Evolutionary conservation across 202 grass and related monocot genomes (phyloP), one percentile per base, ranked within the genome.

Genomic region (Elaeis oleifera): DNA sequence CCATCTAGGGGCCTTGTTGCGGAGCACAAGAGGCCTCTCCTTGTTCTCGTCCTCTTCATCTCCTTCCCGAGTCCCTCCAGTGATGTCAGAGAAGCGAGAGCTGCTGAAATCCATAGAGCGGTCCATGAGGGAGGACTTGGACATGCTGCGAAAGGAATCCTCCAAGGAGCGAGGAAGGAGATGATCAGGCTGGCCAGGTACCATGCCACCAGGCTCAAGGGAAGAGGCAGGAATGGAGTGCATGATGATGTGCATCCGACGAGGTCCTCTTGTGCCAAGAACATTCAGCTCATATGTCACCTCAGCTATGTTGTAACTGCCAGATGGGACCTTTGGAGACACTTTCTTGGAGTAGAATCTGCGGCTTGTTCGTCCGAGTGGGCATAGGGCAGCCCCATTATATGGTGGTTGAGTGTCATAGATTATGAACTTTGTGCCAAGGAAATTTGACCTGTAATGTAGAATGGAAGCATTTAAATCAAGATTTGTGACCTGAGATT

Each of bases 1-100:
- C 90, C 90, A 96, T 70, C 87, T 76, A 0, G 90, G 90, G 1
- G 68, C 61, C 51, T 96, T 91, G 73, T 91, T 91, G 52, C 74
- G 79, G 27, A 96, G 83, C 48, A 91, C 79, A 84, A 96, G 48
- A 2, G 87, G 87, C 5, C 16, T 76, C 26, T 80, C 87, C 76
- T 90, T 90, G 5, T 19, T 54, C 26, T 20, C 65, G 53, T 71
- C 69, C 14, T 29, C 59, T 1, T 28, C 65, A 1, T 78, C 74
- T 0, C 31, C 64, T 0, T 71, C 68, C 18, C 60, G 59, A 20
- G 32, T 31, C 54, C 62, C 68, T 60, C 63, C 79, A 1, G 60
- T 50, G 21, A 64, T 64, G 24, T 64, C 61, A 26, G 48, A 64
- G 48, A 64, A 64, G 48, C 48, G 61, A 51, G 61, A n/a, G 21